Conservation (phyloP, 352 stramenopile species). For the Chrysophaeum taylorii region DNA sequence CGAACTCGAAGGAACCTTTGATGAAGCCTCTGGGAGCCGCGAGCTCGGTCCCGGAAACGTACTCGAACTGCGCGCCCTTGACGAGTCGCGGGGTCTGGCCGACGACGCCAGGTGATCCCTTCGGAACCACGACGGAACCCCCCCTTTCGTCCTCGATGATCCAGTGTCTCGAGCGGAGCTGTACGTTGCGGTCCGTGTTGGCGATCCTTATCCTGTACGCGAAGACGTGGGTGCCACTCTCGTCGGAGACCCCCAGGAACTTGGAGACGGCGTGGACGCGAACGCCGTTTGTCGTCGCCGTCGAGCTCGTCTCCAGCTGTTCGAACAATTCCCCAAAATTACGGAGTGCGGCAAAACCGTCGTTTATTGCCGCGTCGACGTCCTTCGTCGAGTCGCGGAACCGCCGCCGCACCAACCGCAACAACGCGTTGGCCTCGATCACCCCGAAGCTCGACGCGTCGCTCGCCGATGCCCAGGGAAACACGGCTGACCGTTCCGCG, state of each 20-base stretch:
- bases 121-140: background rate
- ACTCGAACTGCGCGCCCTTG: slow-evolving; percentile 16
- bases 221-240: background rate
- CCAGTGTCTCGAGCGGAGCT: slow-evolving; percentile 8
- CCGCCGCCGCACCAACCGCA: background rate
- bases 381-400: background rate
- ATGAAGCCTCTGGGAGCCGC: background rate
- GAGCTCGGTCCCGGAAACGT: slow-evolving; percentile 6
- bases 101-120: slow-evolving; percentile 10
- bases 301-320: background rate
- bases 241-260: background rate
- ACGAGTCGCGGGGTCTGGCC: slow-evolving; percentile 17
- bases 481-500: background rate
- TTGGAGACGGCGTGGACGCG: background rate
- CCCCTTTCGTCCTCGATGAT: background rate
- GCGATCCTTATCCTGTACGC: background rate
- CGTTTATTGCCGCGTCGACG: background rate
- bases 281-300: background rate
- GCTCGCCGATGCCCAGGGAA: background rate
- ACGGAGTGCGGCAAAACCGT: background rate
- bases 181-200: background rate
- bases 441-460: background rate
- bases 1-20: slow-evolving; percentile 6
- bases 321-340: background rate
- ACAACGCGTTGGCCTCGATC: background rate